Conservation (phyloP, 2,329 filamentous ascomycete genomes). For the Botrytis fabae region DNA sequence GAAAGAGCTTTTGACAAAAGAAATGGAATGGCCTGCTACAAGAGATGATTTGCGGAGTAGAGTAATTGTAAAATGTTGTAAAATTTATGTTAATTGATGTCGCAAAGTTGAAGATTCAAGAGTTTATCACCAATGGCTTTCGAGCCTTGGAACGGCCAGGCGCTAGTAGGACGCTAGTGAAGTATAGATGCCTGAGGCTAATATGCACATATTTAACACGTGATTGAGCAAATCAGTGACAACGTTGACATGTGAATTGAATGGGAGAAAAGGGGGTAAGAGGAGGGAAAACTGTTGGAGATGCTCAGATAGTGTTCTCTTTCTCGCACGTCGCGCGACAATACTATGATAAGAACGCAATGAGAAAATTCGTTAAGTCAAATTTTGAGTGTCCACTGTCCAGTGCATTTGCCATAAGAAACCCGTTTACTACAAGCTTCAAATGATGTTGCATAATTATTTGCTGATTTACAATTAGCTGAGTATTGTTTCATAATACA, state of each 20-base stretch:
- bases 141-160: not conserved
- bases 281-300: not conserved
- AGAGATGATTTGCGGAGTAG: not conserved
- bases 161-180: constrained; percentile 15
- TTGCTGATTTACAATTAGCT: constrained; percentile 6
- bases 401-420: not conserved
- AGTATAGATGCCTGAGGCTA: not conserved
- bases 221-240: not conserved
- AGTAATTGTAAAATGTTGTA: constrained; percentile 1
- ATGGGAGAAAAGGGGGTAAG: not conserved
- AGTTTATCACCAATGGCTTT: not conserved
- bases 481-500: constrained; percentile 21
- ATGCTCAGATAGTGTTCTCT: not conserved
- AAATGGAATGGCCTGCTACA: constrained; percentile 22
- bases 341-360: not conserved
- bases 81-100: not conserved
- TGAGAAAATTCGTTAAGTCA: not conserved
- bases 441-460: constrained; percentile 2
- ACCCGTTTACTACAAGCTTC: not conserved
- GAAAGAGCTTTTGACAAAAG: constrained; percentile 23
- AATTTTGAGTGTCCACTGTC: not conserved
- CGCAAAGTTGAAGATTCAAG: constrained; percentile 7
- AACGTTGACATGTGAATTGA: too few relatives aligned
- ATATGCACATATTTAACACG: not conserved
- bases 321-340: not conserved